Base-by-base conservation (phyloP, 176 grass and related monocot genomes). In the Bonia amplexicaulis region DNA sequence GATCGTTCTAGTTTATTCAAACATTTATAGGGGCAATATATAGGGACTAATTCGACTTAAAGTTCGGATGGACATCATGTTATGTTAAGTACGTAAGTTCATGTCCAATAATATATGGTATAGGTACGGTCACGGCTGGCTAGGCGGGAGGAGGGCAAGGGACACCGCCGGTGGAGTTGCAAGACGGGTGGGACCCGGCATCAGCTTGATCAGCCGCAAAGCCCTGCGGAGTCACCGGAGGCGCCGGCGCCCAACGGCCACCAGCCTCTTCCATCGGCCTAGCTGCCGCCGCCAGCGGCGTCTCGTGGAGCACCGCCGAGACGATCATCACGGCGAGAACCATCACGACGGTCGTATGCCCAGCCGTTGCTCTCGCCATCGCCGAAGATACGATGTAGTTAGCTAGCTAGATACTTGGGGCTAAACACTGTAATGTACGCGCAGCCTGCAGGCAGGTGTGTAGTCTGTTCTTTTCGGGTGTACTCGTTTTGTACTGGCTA, bases 111-210 rank as follows among this genome's bases (percentile, higher is more conserved):
- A 49, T 49, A 49, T 49, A 5, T 48, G 14, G 47, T 49, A n/a
- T 4, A 58, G 20, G 8, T n/a, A n/a, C 20, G 20, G 20, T n/a
- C 54, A 60, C n/a, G n/a, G 58, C 58, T 12, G n/a, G 3, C n/a
- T 12, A 61, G 3, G n/a, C 4, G 9, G 49, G 49, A 22, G 8
- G 57, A 11, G 9, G 58, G 10, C 58, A 61, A 61, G n/a, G 10
- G 58, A 6, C 58, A 61, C 10, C 1, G 2, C 52, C 17, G n/a
- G 0, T 0, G 58, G 58, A 61, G 1, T 0, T 0, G n/a, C 58
- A 61, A n/a, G 2, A 10, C 2, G 20, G 7, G 20, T 4, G 2
- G 57, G 9, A 0, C 3, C 0, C 1, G 10, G 1, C 10, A 12
- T 61, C 58, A 12, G 6, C 3, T 10, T 23, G n/a, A 26, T 61